Base-by-base conservation (phyloP, 2,329 filamentous ascomycete species). In the Cladosporium sp. region DNA sequence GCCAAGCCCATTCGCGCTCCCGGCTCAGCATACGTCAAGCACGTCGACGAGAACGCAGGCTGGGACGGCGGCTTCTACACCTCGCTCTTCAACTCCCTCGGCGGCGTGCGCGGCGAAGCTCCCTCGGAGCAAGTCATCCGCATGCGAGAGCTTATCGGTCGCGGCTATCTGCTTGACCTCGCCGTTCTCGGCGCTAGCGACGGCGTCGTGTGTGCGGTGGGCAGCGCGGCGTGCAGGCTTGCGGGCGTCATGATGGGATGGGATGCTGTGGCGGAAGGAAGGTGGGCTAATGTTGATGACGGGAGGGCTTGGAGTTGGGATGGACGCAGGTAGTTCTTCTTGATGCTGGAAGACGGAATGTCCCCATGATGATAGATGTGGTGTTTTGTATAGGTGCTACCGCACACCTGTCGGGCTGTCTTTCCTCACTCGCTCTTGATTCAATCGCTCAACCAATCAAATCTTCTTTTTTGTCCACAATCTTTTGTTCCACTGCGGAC, bases 31-130 rank as follows among this genome's bases (percentile, higher is more conserved):
- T 86, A 90, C 74, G 84, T 84, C 69, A 86, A 85, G 70, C 91
- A 91, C 75, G 84, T 91, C 39, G 91, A 93, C 66, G 89, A 93
- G 74, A 86, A 88, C 1, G 88, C 91, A 48, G 92, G 92, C 32
- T 96, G 92, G 92, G 92, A 96, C 76, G 92, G 92, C 21, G 92
- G 92, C 1, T 96, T 96, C 81, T 96, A 90, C 78, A 85, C 86
- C 16, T 85, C 87, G 71, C 89, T 95, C 78, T 96, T 96, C 78
- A 93, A 90, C 87, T 89, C 88, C 59, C 81, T 96, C 0, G 92
- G 91, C 4, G 25, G 77, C 4, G 39, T 10, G 0, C 36, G 26
- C 2, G 36, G 32, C 18, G 48, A 34, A 16, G 59, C 60, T 23
- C 66, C 63, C 14, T 66, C 77, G 73, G 39, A 79, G 74, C 74